Evolutionary conservation across 139 green algal species (phyloP), one percentile per base, ranked within the genome.

Genomic region (Coelastrella sp.): DNA sequence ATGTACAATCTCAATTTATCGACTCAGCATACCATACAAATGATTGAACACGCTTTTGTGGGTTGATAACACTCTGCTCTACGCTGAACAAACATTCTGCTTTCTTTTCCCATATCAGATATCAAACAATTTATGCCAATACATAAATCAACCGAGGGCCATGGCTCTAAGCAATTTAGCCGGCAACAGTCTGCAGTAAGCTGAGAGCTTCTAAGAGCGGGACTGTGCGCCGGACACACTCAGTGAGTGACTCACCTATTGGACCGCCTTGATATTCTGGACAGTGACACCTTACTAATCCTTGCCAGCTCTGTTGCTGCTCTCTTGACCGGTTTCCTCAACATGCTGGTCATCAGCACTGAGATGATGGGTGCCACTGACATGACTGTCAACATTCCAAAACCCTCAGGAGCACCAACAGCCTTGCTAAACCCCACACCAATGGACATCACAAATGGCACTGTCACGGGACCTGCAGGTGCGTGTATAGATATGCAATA

Each of bases 401-500:
- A 94, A 25, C 91, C 92, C 70, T 94, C 92, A 35, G 89, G 58
- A 10, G 89, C 88, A 9, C 66, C 81, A 14, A 92, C 78, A 19
- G 91, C 87, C 17, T 59, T 90, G 59, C n/a, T 68, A 24, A 93
- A 89, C 14, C 91, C 91, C 25, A 93, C 84, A 15, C 89, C 92
- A 35, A 94, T 94, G 6, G 90, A 82, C 35, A 94, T 78, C 73
- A 94, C 92, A 86, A 93, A 92, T 3, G 92, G 92, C 17, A 94
- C 84, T n/a, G 84, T 80, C 35, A 80, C 84, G 25, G 84, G 65
- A 58, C 65, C 82, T 76, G 82, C 24, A 61, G 81, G 19, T 20
- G 22, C 12, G 14, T 76, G n/a, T 10, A 49, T 49, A 49, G 35
- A 49, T 49, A 49, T 49, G 35, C 35, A 49, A 49, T 49, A 49